A percentile compares a stretch with the other conserved stretches of the same genome.
phyloP scores from a whole-genome alignment of 768 basidiomycete species.

The Heimioporus sp. region DNA sequence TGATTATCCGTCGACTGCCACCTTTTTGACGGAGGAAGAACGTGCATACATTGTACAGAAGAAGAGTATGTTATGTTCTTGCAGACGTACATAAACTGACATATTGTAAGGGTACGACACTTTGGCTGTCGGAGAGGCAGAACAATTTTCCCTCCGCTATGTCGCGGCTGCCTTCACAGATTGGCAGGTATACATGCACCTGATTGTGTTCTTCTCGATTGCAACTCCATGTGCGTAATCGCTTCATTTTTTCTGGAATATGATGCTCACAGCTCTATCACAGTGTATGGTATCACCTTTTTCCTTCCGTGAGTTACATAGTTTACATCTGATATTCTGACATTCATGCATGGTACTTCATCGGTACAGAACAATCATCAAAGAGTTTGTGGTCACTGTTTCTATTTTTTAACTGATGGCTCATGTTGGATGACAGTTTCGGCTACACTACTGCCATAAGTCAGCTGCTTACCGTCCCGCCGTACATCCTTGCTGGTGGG shows the following conservation, averaged over 20 bases:
- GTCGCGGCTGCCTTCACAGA: conserved; percentile 52
- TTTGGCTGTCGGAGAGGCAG: conserved; percentile 38
- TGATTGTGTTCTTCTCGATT: conserved; percentile 43
- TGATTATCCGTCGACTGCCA: conserved; percentile 39
- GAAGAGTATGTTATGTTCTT: conserved; percentile 10
- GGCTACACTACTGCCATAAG: conserved; percentile 55
- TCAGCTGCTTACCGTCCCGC: conserved; percentile 67
- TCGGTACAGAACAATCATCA: conserved; percentile 54
- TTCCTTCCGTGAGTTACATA: conserved; percentile 61
- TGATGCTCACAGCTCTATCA: conserved; percentile 1
- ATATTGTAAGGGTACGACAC: conserved; percentile 40
- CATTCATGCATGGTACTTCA: background rate
- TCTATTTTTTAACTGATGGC: background rate
- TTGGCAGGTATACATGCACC: conserved; percentile 51
- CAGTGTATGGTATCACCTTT: conserved; percentile 68
- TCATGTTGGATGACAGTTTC: conserved; percentile 40
- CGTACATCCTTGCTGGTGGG: conserved; percentile 62
- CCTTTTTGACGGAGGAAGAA: conserved; percentile 16
- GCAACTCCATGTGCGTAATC: conserved; percentile 52
- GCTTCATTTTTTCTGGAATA: background rate
- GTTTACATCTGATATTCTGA: too few relatives aligned
- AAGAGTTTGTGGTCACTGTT: conserved; percentile 30
- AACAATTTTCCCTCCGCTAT: conserved; percentile 54
- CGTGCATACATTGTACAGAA: conserved; percentile 16
- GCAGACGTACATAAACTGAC: conserved; percentile 48